phyloP scores from a whole-genome alignment of 176 grass and related monocot species.

The Avena sativa region DNA sequence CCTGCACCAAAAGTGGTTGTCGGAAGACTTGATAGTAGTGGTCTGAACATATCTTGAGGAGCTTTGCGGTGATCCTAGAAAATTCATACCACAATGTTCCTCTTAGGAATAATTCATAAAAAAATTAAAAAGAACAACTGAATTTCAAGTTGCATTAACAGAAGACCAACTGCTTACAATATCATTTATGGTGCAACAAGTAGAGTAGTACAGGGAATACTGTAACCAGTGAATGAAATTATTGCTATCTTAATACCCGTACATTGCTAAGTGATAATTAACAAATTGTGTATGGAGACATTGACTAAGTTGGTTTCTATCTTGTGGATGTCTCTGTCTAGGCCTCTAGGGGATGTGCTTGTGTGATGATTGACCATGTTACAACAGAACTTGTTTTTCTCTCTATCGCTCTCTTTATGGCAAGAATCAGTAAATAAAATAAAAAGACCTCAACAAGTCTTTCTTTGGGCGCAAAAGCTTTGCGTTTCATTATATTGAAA shows the following conservation, averaged over 20 bases:
- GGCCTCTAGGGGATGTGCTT: background rate
- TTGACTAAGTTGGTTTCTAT: background rate
- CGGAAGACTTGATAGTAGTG: constrained; percentile 88
- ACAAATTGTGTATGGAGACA: background rate
- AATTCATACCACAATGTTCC: constrained; percentile 43
- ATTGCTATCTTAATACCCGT: background rate
- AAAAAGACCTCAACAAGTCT: too few species aligned
- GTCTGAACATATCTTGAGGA: constrained; percentile 89
- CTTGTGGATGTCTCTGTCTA: background rate
- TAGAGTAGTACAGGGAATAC: constrained; percentile 1
- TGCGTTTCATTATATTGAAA: too few species aligned
- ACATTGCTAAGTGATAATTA: background rate
- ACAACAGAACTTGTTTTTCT: background rate
- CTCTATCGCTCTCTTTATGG: background rate
- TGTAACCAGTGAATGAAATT: constrained; percentile 27
- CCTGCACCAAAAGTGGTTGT: constrained; percentile 61
- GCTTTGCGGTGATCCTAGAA: constrained; percentile 83
- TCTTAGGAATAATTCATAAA: constrained; percentile 33
- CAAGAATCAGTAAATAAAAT: too few species aligned
- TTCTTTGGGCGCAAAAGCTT: too few species aligned
- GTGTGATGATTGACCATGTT: background rate
- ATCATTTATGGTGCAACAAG: background rate
- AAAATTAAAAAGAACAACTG: constrained; percentile 7
- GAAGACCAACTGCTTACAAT: constrained; percentile 11
- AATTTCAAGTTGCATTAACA: constrained; percentile 31